Percentiles rank a stretch among this genome's conserved stretches.
Evolutionary conservation across 1,284 basidiomycete genomes (phyloP).

Genomic region (Malassezia sympodialis): DNA sequence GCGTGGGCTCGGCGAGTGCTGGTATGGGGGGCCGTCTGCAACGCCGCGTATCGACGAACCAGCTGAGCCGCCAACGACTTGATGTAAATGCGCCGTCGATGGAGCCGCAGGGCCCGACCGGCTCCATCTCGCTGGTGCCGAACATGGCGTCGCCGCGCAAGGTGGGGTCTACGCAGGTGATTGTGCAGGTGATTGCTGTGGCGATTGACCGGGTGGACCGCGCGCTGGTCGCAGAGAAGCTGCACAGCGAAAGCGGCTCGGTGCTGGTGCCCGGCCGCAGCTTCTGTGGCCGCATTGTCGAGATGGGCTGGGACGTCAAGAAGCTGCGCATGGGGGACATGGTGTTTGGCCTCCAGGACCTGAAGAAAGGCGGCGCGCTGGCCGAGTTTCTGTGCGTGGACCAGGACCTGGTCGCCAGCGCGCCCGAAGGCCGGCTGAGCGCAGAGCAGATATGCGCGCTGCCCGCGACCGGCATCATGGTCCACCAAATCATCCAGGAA

Average conservation of each 20-base stretch:
- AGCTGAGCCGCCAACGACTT: background rate
- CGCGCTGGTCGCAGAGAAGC: constrained; percentile 42
- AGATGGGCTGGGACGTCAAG: constrained; percentile 48
- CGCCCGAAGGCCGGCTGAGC: constrained; percentile 45
- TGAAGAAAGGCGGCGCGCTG: constrained; percentile 48
- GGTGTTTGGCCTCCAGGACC: constrained; percentile 49
- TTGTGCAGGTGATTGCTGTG: constrained; percentile 49
- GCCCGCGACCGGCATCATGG: constrained; percentile 47
- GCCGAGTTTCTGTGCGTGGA: constrained; percentile 49
- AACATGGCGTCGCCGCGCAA: constrained; percentile 48
- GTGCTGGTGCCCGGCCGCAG: constrained; percentile 49
- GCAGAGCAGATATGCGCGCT: constrained; percentile 50
- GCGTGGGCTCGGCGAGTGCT: constrained; percentile 17
- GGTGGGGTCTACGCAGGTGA: constrained; percentile 44
- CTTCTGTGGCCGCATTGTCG: constrained; percentile 49
- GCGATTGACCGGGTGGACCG: constrained; percentile 49
- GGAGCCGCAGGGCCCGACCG: constrained; percentile 8
- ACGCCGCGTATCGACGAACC: constrained; percentile 9
- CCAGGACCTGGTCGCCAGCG: constrained; percentile 46
- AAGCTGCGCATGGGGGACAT: constrained; percentile 49
- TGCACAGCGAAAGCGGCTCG: constrained; percentile 36
- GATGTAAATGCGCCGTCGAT: background rate
- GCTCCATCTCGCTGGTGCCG: constrained; percentile 31
- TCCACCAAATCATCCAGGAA: constrained; percentile 48
- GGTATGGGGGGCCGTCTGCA: constrained; percentile 19